Base-by-base conservation (phyloP, 2,329 filamentous ascomycete species). In the Cytospora leucostoma region DNA sequence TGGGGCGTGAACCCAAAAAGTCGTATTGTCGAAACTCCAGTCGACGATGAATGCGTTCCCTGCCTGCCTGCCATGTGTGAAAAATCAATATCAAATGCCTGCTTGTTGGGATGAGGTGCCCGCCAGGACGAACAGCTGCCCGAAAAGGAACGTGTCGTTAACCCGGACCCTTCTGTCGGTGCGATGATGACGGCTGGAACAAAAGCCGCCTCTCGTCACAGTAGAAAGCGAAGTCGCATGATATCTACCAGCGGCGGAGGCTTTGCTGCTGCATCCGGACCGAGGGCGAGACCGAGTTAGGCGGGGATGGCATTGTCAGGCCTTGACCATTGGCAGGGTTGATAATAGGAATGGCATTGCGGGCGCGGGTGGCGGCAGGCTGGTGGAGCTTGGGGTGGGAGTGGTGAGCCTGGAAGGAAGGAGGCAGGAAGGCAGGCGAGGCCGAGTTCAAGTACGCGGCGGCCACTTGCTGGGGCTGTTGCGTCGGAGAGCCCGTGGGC, bases 311-410 rank as follows among this genome's bases (percentile, higher is more conserved):
- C 82, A 97, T 89, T 73, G 87, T 86, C 76, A 93, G 88, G 73
- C 95, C 93, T 61, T 65, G 64, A 10, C 64, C 64, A 63, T 94
- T 97, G 70, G 86, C 91, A 61, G 95, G 95, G 82, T 99, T 96
- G 78, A 98, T 92, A 75, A 99, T 99, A 65, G 94, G 94, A 70
- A 98, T 98, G 73, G 95, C 92, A 77, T 97, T 98, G 77, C 93
- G 92, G 64, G 90, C 87, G 70, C 95, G 91, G 68, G 93, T 92
- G 66, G 93, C 92, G 66, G 93, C 84, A 66, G 93, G 92, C 81
- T 97, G 94, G 78, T 97, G 92, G 67, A 96, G 83, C 80, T 96
- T 97, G 71, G 94, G 71, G 82, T 77, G 87, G 67, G 79, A 77
- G 65, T 82, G 86, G 71, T 87, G 89, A 76, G 79, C 82, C 71